A percentile compares a stretch with the other conserved stretches of the same genome.
phyloP scores from a whole-genome alignment of 192 early-diverging fungal species.

The Haplosporangium gracile region DNA sequence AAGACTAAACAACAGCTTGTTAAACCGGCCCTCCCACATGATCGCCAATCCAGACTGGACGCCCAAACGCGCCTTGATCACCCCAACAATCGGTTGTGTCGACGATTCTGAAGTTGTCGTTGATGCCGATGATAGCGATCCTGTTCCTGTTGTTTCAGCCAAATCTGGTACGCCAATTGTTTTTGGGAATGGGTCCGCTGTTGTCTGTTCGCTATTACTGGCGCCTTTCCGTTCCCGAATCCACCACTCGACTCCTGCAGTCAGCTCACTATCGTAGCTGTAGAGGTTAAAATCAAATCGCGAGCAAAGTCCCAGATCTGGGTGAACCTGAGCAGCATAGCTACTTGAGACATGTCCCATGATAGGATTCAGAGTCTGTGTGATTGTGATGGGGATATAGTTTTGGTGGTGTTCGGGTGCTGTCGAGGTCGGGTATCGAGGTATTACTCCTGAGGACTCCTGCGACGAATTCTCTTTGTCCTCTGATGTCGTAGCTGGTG shows the following conservation, averaged over 20 bases:
- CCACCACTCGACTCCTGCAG: constrained; percentile 89
- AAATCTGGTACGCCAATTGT: constrained; percentile 28
- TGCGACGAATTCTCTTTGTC: constrained; percentile 7
- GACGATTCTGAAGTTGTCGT: constrained; percentile 46
- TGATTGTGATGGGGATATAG: constrained; percentile 68
- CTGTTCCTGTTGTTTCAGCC: background rate
- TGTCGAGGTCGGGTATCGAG: constrained; percentile 48
- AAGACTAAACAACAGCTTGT: constrained; percentile 73
- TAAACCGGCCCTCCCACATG: constrained; percentile 80
- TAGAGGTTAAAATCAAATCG: constrained; percentile 94
- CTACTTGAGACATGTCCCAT: constrained; percentile 92
- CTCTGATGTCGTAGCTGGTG: constrained; percentile 31
- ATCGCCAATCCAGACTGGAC: constrained; percentile 71
- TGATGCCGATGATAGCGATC: constrained; percentile 14
- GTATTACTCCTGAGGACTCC: constrained; percentile 22
- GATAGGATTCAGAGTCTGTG: constrained; percentile 89
- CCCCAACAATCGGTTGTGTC: constrained; percentile 37
- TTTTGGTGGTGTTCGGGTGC: constrained; percentile 49
- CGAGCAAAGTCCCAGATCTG: constrained; percentile 77
- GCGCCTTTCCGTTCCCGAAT: constrained; percentile 49
- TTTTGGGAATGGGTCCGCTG: constrained; percentile 21
- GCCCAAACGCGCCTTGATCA: constrained; percentile 48
- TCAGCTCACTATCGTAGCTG: constrained; percentile 91
- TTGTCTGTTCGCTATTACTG: background rate
- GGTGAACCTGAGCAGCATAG: constrained; percentile 84